Percentiles rank a stretch among this genome's conserved stretches.
These are phyloP conservation scores for Basipetospora chlamydospora DNA, from an alignment of 2,329 filamentous ascomycete genomes.

Conservation along the genomic window DNA sequence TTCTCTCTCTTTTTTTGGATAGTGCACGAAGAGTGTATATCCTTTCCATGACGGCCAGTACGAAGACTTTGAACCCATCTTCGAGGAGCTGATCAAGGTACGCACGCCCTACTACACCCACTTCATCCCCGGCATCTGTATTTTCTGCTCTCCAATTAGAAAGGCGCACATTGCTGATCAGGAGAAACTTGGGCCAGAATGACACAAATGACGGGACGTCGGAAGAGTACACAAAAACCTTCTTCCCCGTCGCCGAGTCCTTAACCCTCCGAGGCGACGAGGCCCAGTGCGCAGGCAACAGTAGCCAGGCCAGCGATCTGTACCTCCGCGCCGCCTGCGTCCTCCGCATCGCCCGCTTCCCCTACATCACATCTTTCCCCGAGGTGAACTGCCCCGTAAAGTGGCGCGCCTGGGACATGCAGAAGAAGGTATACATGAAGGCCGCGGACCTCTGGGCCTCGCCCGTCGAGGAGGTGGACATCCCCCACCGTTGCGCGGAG, in stretches of 20 bases:
- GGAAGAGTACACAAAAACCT: conserved; percentile 47
- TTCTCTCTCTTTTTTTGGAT: no score
- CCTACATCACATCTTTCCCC: conserved; percentile 32
- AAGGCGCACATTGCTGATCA: no score
- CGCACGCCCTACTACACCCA: background rate
- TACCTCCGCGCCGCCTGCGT: conserved; percentile 59
- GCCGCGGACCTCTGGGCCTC: conserved; percentile 36
- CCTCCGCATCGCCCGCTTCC: conserved; percentile 62
- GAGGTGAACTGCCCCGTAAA: conserved; percentile 29
- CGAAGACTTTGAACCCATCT: conserved; percentile 57
- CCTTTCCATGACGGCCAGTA: conserved; percentile 60
- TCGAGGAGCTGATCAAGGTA: conserved; percentile 45
- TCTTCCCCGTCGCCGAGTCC: conserved; percentile 45
- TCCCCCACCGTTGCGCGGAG: conserved; percentile 40
- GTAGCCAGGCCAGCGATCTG: conserved; percentile 40
- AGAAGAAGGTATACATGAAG: conserved; percentile 49
- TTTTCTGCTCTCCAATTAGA: no score
- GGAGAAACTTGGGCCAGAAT: conserved; percentile 20
- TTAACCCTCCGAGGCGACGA: conserved; percentile 38
- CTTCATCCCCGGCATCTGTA: no score
- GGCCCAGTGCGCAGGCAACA: conserved; percentile 31
- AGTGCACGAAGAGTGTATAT: conserved; percentile 49
- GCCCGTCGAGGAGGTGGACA: conserved; percentile 46
- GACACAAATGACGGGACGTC: conserved; percentile 52
- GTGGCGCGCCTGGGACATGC: conserved; percentile 47